These are phyloP conservation scores for Thalia dealbata DNA, from an alignment of 176 grass and related monocot genomes.

Conservation along the genomic window DNA sequence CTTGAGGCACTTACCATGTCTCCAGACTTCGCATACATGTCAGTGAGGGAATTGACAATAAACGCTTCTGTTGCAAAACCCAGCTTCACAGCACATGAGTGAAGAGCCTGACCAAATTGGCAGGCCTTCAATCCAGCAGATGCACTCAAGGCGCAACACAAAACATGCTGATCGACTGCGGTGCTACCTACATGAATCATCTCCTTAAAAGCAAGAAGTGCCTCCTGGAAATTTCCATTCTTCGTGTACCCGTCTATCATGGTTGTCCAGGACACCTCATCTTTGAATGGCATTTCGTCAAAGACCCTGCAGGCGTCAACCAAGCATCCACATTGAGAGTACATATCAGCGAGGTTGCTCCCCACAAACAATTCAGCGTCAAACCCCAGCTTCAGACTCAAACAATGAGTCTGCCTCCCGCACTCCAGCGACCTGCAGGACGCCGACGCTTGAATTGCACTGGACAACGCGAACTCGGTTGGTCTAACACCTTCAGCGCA, in stretches of 20 bases:
- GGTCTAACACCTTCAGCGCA: constrained; percentile 22
- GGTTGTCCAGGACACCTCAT: constrained; percentile 50
- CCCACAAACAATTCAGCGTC: constrained; percentile 41
- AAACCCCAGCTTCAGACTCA: constrained; percentile 26
- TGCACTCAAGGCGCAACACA: constrained; percentile 40
- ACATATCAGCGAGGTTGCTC: constrained; percentile 54
- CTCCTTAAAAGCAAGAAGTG: constrained; percentile 33
- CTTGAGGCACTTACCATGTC: constrained; percentile 41
- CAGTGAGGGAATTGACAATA: constrained; percentile 29
- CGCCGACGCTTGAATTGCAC: constrained; percentile 34
- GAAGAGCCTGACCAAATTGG: constrained; percentile 28
- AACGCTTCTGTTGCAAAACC: constrained; percentile 31
- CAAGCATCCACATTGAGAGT: constrained; percentile 35
- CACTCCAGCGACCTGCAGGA: constrained; percentile 6
- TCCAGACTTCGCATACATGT: constrained; percentile 48
- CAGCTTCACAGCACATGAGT: constrained; percentile 28
- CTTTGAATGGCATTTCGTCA: constrained; percentile 50
- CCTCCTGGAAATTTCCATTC: constrained; percentile 27
- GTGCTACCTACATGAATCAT: constrained; percentile 30
- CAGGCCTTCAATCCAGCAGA: constrained; percentile 28
- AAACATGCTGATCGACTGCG: constrained; percentile 39
- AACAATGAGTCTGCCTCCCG: constrained; percentile 40
- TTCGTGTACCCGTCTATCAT: constrained; percentile 56
- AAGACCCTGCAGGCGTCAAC: constrained; percentile 37
- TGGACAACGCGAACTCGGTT: constrained; percentile 53